These are phyloP conservation scores for Diplogelasinospora grovesii DNA, from an alignment of 495 filamentous ascomycete genomes.

Conservation along the genomic window DNA sequence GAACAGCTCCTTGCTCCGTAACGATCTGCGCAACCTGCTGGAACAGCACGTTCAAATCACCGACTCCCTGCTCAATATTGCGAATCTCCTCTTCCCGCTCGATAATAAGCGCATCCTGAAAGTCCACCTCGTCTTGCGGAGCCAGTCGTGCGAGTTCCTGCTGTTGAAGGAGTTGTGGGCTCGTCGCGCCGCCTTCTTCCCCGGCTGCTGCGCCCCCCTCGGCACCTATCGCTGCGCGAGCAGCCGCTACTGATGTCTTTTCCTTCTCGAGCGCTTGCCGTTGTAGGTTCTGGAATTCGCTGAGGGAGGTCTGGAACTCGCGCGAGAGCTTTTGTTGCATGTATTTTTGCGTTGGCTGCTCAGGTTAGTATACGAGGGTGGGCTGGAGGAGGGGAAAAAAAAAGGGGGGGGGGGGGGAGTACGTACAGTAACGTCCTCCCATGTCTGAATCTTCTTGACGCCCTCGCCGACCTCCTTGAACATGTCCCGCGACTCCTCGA, in stretches of 20 bases:
- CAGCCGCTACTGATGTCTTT: constrained; percentile 74
- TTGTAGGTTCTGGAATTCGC: constrained; percentile 87
- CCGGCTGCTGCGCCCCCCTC: too few species aligned
- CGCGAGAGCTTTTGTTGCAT: constrained; percentile 89
- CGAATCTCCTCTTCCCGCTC: constrained; percentile 95
- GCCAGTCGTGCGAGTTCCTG: constrained; percentile 76
- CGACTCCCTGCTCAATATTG: constrained; percentile 92
- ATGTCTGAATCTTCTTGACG: constrained; percentile 81
- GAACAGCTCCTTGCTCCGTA: constrained; percentile 79
- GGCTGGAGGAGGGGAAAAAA: background rate
- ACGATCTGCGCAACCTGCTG: constrained; percentile 96
- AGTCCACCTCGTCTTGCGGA: constrained; percentile 92
- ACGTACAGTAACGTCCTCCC: constrained; percentile 88
- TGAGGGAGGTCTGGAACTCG: constrained; percentile 79
- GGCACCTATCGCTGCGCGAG: constrained; percentile 57
- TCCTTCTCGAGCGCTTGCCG: constrained; percentile 86
- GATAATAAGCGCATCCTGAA: constrained; percentile 90
- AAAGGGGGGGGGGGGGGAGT: background rate
- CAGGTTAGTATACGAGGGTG: background rate
- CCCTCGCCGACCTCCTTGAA: constrained; percentile 93
- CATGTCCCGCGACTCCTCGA: constrained; percentile 75
- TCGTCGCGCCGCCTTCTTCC: constrained; percentile 18
- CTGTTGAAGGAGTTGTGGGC: constrained; percentile 46
- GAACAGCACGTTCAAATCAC: constrained; percentile 94
- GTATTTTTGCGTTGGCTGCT: constrained; percentile 78